phyloP scores from a whole-genome alignment of 495 filamentous ascomycete species.

The Penicillium cataractarum region DNA sequence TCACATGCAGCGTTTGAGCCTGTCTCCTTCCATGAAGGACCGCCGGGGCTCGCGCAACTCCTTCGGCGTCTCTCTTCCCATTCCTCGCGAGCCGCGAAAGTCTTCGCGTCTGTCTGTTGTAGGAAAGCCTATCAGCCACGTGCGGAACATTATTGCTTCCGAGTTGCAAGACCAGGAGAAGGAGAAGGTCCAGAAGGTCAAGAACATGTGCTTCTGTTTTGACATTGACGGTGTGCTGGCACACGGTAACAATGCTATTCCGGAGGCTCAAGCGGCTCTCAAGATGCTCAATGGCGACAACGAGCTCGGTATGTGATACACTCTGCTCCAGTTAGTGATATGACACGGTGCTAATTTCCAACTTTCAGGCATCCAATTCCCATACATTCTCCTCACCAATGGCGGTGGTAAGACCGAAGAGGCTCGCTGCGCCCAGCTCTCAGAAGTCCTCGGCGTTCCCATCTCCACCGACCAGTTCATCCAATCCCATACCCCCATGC shows the following conservation, averaged over 20 bases:
- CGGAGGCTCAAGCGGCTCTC: slow-evolving; percentile 80
- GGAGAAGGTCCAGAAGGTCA: slow-evolving; percentile 65
- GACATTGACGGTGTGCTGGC: slow-evolving; percentile 92
- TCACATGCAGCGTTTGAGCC: slow-evolving; percentile 73
- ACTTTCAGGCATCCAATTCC: slow-evolving; percentile 65
- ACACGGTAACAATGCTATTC: slow-evolving; percentile 76
- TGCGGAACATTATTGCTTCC: slow-evolving; percentile 71
- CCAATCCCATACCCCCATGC: slow-evolving; percentile 93
- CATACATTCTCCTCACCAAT: slow-evolving; percentile 93
- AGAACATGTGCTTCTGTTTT: slow-evolving; percentile 83
- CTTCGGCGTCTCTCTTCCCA: slow-evolving; percentile 75
- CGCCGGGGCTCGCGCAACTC: slow-evolving; percentile 76
- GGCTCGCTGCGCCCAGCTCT: slow-evolving; percentile 79
- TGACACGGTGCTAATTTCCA: not conserved
- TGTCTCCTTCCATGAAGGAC: slow-evolving; percentile 66
- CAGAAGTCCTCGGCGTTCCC: slow-evolving; percentile 68
- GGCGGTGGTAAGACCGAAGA: slow-evolving; percentile 88
- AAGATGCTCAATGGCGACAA: slow-evolving; percentile 85
- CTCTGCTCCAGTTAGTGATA: not conserved
- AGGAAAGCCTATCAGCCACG: slow-evolving; percentile 46
- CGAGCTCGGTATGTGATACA: slow-evolving; percentile 58
- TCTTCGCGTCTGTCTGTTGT: slow-evolving; percentile 60
- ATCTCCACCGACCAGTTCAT: slow-evolving; percentile 89
- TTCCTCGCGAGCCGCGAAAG: slow-evolving; percentile 71
- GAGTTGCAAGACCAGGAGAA: slow-evolving; percentile 71